Conservation (phyloP, 352 stramenopile genomes). For the Globisporangium heterothallicum region DNA sequence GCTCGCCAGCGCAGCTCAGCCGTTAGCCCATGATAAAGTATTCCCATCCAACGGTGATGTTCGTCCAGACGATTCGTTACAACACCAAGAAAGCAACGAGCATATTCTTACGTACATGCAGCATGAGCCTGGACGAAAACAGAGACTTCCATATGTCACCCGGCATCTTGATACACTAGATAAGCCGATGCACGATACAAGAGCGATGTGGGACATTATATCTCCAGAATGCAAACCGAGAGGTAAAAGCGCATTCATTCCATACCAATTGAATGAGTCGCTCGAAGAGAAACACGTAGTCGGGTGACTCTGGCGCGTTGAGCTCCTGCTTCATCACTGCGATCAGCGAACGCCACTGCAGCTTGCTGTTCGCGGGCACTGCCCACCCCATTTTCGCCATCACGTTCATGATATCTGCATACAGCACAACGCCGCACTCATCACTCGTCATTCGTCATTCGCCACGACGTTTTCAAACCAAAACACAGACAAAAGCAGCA, state of each 20-base stretch:
- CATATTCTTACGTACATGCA: constrained; percentile 65
- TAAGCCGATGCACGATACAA: neutral
- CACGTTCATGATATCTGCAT: constrained; percentile 31
- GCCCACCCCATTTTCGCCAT: constrained; percentile 38
- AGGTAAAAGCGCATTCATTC: neutral
- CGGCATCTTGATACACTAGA: constrained; percentile 29
- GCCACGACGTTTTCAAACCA: too few species aligned
- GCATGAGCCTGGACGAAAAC: constrained; percentile 54
- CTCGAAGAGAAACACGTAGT: constrained; percentile 66
- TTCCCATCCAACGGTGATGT: too few species aligned
- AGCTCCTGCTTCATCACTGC: constrained; percentile 47
- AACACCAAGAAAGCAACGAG: too few species aligned
- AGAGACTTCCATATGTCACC: constrained; percentile 23
- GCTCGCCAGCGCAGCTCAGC: neutral
- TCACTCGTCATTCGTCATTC: neutral
- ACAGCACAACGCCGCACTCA: neutral
- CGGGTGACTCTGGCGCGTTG: constrained; percentile 11
- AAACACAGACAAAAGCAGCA: too few species aligned
- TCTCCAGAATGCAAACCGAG: neutral
- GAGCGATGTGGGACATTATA: neutral
- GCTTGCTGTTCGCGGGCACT: constrained; percentile 37
- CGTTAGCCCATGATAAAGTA: too few species aligned
- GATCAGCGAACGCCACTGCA: constrained; percentile 48
- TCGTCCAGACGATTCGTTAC: too few species aligned
- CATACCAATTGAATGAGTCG: constrained; percentile 53